phyloP scores from a whole-genome alignment of 2,329 filamentous ascomycete genomes.

The Fusarium praegraminearum region DNA sequence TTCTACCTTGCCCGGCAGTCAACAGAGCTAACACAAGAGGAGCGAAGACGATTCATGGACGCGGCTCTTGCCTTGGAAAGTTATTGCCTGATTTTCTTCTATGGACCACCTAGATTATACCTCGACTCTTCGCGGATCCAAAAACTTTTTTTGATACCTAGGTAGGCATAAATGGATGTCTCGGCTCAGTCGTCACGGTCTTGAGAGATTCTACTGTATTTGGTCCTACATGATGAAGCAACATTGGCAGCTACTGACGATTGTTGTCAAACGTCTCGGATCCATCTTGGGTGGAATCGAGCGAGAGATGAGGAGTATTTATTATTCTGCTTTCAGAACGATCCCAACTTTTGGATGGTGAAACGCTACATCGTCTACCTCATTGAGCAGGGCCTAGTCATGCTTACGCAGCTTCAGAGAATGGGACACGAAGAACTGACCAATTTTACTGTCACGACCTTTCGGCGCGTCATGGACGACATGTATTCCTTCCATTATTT shows the following conservation, averaged over 20 bases:
- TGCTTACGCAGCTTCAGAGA: not conserved
- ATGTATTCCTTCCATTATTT: too few relatives aligned
- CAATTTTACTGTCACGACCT: not conserved
- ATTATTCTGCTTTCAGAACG: not conserved
- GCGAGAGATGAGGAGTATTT: not conserved
- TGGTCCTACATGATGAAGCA: not conserved
- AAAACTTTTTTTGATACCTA: accelerated
- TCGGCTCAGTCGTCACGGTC: not conserved
- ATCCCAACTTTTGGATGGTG: accelerated
- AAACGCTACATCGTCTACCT: not conserved
- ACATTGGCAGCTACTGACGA: not conserved
- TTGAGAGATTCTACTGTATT: not conserved
- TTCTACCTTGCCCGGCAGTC: not conserved
- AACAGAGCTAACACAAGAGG: not conserved
- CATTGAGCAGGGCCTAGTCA: not conserved
- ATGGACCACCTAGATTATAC: not conserved
- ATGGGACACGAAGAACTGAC: not conserved
- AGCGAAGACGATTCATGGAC: not conserved
- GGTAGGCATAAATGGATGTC: not conserved
- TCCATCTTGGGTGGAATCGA: not conserved
- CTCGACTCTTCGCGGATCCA: accelerated
- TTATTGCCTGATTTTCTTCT: not conserved
- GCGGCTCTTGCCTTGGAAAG: not conserved
- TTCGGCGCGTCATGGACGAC: not conserved
- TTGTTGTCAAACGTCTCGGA: not conserved